Percentiles rank a stretch among this genome's conserved stretches.
Conservation (phyloP, 352 stramenopile genomes). For the Peronosclerospora sorghi region DNA sequence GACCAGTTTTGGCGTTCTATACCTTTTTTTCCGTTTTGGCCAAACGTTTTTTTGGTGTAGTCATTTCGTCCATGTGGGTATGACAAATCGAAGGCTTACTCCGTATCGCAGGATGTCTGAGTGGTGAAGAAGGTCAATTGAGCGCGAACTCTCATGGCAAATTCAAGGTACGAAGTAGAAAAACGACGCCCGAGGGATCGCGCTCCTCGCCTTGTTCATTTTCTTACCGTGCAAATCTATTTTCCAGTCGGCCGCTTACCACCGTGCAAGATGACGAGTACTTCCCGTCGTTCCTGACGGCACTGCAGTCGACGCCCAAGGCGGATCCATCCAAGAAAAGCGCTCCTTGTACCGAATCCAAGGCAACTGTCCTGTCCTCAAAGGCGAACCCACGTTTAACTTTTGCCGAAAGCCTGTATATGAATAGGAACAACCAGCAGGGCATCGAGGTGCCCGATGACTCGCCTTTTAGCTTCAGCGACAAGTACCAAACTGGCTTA, state of each 20-base stretch:
- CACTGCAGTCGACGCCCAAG: slow-evolving; percentile 36
- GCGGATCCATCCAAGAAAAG: slow-evolving; percentile 46
- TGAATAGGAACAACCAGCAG: slow-evolving; percentile 37
- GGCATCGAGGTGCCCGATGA: slow-evolving; percentile 30
- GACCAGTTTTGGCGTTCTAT: too few relatives aligned
- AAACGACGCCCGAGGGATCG: too few relatives aligned
- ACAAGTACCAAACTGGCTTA: slow-evolving; percentile 32
- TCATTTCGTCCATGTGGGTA: too few relatives aligned
- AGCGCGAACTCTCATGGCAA: too few relatives aligned
- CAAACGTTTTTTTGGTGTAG: too few relatives aligned
- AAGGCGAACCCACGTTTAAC: slow-evolving; percentile 34
- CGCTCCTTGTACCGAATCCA: slow-evolving; percentile 16
- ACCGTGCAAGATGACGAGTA: slow-evolving; percentile 53
- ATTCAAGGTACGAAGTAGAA: too few relatives aligned
- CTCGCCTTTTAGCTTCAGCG: slow-evolving; percentile 49
- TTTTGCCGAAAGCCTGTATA: slow-evolving; percentile 59
- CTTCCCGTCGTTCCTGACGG: slow-evolving; percentile 63
- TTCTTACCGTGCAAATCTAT: too few relatives aligned
- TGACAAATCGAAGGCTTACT: too few relatives aligned
- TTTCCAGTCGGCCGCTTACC: slow-evolving; percentile 14
- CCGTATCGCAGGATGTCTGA: too few relatives aligned
- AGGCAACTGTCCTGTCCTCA: slow-evolving; percentile 17
- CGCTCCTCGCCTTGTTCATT: neutral
- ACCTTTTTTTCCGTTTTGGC: too few relatives aligned
- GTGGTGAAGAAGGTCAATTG: too few relatives aligned